Evolutionary conservation across 106 monocot species (phyloP), one percentile per base, ranked within the genome.

Genomic region (Dioscorea alata): DNA sequence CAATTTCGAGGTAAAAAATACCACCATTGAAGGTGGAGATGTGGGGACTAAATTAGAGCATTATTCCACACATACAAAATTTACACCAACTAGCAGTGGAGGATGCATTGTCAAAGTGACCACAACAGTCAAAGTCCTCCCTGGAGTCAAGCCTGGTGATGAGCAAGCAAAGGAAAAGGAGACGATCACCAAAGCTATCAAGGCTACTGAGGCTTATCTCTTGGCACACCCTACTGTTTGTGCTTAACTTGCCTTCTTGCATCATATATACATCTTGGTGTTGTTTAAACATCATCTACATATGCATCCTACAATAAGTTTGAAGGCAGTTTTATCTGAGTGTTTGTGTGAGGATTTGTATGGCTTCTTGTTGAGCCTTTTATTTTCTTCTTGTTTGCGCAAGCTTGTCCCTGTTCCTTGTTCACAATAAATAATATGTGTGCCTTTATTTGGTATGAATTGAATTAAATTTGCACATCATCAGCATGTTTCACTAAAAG

Each of bases 51-150:
- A 56, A 23, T 2, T 74, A 23, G 66, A 82, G 60, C 60, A 69
- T 6, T 25, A 25, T 0, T n/a, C 69, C 2, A 35, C 57, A 22
- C 70, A 78, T 48, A 32, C 78, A 65, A 82, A 69, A 69, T 23
- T 82, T 14, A 25, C 60, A 70, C 59, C 51, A 1, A 53, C 12
- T 7, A 20, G 18, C 33, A 50, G 35, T 7, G 77, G 77, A 20
- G 81, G 81, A 20, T 32, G 76, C 19, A 15, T 82, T 17, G 18
- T 20, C 32, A 82, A 77, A 73, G 52, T 82, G 24, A 71, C 64
- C 2, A 13, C 20, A 10, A 69, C 72, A 7, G 77, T 50, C 68
- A 77, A 76, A 23, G 56, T 10, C 42, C 6, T 42, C 54, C 18
- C 32, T 60, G 54, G 54, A 54, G 4, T 8, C 5, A 16, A 54